Percentiles rank a stretch among this genome's conserved stretches.
Conservation (phyloP, 768 basidiomycete species). For the Leccinellum luteum region DNA sequence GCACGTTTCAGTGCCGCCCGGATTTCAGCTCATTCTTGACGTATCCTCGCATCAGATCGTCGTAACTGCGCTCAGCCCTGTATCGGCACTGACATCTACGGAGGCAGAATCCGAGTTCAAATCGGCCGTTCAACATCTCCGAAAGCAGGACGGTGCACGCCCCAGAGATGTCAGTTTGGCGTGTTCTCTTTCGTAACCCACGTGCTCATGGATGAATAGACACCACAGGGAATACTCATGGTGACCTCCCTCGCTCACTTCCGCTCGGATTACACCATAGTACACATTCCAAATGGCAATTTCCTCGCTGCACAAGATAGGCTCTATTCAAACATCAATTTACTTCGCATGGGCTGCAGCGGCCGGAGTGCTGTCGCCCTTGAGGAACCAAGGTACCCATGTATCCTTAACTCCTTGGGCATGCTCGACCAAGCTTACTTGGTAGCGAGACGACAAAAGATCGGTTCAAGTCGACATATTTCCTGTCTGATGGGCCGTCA, state of each 20-base stretch:
- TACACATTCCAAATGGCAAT: conserved; percentile 67
- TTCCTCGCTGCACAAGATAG: conserved; percentile 61
- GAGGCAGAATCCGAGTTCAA: conserved; percentile 59
- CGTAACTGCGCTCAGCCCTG: conserved; percentile 54
- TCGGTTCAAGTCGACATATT: conserved; percentile 71
- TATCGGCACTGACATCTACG: conserved; percentile 36
- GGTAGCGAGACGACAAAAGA: conserved; percentile 75
- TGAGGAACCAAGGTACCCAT: conserved; percentile 60
- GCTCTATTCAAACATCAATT: conserved; percentile 78
- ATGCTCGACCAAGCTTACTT: conserved; percentile 9
- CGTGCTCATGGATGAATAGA: conserved; percentile 36
- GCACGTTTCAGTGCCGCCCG: conserved; percentile 29
- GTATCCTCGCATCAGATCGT: conserved; percentile 44
- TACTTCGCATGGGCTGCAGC: conserved; percentile 81
- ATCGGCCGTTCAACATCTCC: conserved; percentile 55
- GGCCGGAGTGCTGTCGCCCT: conserved; percentile 77
- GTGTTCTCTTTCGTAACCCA: not conserved
- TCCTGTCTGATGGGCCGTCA: conserved; percentile 44
- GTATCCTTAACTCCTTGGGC: conserved; percentile 2
- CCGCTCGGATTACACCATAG: conserved; percentile 83
- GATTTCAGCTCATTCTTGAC: conserved; percentile 12
- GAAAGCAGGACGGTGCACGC: conserved; percentile 65
- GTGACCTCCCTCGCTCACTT: conserved; percentile 85
- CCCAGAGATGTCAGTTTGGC: conserved; percentile 53
- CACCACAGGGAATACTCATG: conserved; percentile 67